These are phyloP conservation scores for Cephalotrichum gorgonifer DNA, from an alignment of 2,329 filamentous ascomycete genomes.

Conservation along the genomic window DNA sequence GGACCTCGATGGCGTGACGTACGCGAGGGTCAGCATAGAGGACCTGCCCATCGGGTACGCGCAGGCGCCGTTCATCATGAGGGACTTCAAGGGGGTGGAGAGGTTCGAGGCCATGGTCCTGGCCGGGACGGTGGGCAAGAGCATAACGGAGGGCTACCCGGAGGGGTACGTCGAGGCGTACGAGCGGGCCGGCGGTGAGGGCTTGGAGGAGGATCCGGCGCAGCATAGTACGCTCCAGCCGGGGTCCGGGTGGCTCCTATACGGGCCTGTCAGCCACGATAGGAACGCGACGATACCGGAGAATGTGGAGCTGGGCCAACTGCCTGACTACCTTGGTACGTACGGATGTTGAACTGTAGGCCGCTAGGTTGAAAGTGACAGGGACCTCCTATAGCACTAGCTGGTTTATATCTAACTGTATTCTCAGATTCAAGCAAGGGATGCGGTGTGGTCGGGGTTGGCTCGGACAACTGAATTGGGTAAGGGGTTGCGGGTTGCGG, in stretches of 20 bases:
- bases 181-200: not conserved
- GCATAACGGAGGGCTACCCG: slow-evolving; percentile 3
- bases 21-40: not conserved
- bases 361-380: not conserved
- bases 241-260: slow-evolving; percentile 3
- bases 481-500: too few species aligned
- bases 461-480: too few species aligned
- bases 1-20: not conserved
- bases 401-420: not conserved
- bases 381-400: not conserved
- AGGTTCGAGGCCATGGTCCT: slow-evolving; percentile 5
- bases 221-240: slow-evolving; percentile 2
- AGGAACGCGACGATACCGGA: not conserved
- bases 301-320: not conserved
- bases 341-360: not conserved
- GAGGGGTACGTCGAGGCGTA: slow-evolving; percentile 3
- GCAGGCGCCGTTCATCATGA: slow-evolving; percentile 2
- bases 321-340: not conserved
- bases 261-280: slow-evolving; percentile 3
- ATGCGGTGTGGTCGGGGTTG: too few species aligned
- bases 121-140: slow-evolving; percentile 4
- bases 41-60: slow-evolving; percentile 2
- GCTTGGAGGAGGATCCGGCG: not conserved
- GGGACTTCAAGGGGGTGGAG: slow-evolving; percentile 4
- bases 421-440: not conserved